A percentile compares a stretch with the other conserved stretches of the same genome.
These are phyloP conservation scores for Paraphoma chrysanthemicola DNA, from an alignment of 2,329 filamentous ascomycete species.

Conservation along the genomic window DNA sequence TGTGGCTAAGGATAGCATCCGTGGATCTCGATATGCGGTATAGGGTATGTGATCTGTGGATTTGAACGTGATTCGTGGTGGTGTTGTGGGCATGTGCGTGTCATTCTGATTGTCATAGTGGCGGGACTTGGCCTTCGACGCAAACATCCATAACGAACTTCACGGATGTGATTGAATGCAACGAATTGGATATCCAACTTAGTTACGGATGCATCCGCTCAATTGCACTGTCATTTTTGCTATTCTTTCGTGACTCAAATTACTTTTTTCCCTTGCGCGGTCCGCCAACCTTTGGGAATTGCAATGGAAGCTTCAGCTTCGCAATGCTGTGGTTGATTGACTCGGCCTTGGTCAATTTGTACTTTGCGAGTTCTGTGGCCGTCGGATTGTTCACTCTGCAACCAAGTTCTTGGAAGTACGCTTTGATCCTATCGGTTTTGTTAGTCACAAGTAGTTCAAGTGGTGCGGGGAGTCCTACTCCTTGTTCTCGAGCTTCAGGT, in stretches of 20 bases:
- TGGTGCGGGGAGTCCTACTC: conserved; percentile 48
- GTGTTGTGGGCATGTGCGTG: conserved; percentile 1
- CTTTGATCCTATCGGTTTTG: conserved; percentile 55
- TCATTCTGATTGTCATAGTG: neutral
- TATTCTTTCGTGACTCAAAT: neutral
- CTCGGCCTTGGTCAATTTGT: conserved; percentile 67
- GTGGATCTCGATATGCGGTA: conserved; percentile 2
- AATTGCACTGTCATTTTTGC: neutral
- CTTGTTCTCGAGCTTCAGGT: conserved; percentile 75
- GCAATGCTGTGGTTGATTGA: conserved; percentile 69
- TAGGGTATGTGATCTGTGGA: neutral
- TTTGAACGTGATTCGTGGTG: neutral
- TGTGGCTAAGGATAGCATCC: conserved; percentile 14
- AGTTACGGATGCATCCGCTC: no score
- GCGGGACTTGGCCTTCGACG: neutral
- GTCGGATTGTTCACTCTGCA: conserved; percentile 63
- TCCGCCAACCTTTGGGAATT: conserved; percentile 72
- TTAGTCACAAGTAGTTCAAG: conserved; percentile 7
- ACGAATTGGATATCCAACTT: no score
- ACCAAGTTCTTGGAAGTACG: conserved; percentile 80
- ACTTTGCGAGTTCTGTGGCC: conserved; percentile 57
- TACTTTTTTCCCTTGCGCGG: conserved; percentile 25
- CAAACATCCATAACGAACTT: neutral
- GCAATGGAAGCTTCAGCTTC: conserved; percentile 76
- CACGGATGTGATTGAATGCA: neutral